Base-by-base conservation (phyloP, 2,329 filamentous ascomycete genomes). In the Purpureocillium lavendulum region DNA sequence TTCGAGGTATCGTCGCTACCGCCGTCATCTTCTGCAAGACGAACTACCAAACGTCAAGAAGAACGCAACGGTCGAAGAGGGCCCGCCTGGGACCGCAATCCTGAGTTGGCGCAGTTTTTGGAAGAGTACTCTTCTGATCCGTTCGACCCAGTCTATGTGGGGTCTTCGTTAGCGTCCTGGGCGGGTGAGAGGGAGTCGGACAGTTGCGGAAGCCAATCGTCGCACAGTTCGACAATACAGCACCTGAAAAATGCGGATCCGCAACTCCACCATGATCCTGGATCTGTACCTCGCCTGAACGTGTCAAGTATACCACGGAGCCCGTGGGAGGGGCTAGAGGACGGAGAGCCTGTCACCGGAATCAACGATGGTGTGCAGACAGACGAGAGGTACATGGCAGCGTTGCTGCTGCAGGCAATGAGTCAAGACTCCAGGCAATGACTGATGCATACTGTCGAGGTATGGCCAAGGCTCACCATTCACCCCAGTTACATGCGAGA, bases 391-490 rank as follows among this genome's bases (percentile, higher is more conserved):
- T 26, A 33, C 30, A 39, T 39, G 30, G 30, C 29, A 33, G 30
- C 36, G 30, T 26, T 39, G 36, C 36, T 39, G 30, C 36, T 29
- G 36, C 36, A 39, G 30, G 29, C 30, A 21, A 39, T 39, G 15
- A 14, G 36, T 39, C 29, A 30, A 36, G 35, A 30, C n/a, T 28
- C n/a, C 35, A 16, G 24, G 35, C n/a, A 30, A 36, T 29, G 34
- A 35, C n/a, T n/a, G n/a, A n/a, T n/a, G n/a, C n/a, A n/a, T n/a
- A n/a, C n/a, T n/a, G n/a, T n/a, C n/a, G n/a, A n/a, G n/a, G n/a
- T n/a, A n/a, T n/a, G n/a, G n/a, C n/a, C n/a, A n/a, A n/a, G n/a
- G n/a, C n/a, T n/a, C n/a, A n/a, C n/a, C n/a, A n/a, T n/a, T n/a
- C n/a, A n/a, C n/a, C n/a, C n/a, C n/a, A n/a, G n/a, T n/a, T n/a